phyloP scores from a whole-genome alignment of 352 stramenopile species.

The Phytophthora sansomeana region DNA sequence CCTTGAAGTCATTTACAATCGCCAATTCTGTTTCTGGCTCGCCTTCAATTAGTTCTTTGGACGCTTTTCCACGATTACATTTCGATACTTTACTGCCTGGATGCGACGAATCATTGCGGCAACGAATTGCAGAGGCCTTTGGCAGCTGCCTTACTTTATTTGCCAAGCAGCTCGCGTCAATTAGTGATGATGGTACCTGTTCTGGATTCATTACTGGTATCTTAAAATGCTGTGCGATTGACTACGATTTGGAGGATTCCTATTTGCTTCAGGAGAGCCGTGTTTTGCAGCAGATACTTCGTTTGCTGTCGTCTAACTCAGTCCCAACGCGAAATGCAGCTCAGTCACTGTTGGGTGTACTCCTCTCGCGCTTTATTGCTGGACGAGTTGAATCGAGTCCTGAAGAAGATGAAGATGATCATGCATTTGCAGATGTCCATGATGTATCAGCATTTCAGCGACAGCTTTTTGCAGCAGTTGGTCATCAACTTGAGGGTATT shows the following conservation, averaged over 20 bases:
- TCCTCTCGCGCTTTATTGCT: constrained; percentile 73
- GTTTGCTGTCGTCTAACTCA: constrained; percentile 54
- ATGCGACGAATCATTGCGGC: constrained; percentile 54
- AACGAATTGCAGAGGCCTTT: constrained; percentile 61
- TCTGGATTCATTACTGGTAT: constrained; percentile 51
- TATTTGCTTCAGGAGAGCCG: constrained; percentile 76
- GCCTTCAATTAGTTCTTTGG: constrained; percentile 7
- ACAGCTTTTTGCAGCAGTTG: constrained; percentile 72
- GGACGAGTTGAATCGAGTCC: constrained; percentile 29
- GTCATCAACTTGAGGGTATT: constrained; percentile 67
- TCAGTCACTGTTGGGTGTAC: constrained; percentile 62
- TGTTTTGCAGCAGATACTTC: constrained; percentile 61
- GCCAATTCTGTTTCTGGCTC: constrained; percentile 33
- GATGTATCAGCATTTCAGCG: constrained; percentile 68
- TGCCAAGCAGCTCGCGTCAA: constrained; percentile 34
- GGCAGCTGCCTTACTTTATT: constrained; percentile 51
- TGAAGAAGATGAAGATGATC: constrained; percentile 21
- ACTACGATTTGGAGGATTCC: constrained; percentile 82
- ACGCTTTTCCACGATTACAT: constrained; percentile 53
- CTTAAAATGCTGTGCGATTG: constrained; percentile 65
- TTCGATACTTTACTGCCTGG: constrained; percentile 62
- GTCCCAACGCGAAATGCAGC: constrained; percentile 56
- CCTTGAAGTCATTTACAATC: constrained; percentile 52
- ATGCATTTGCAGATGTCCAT: constrained; percentile 24
- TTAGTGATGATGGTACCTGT: constrained; percentile 27